Evolutionary conservation across 179 eudicot genomes (phyloP).

Genomic region (Spergularia azorica): DNA sequence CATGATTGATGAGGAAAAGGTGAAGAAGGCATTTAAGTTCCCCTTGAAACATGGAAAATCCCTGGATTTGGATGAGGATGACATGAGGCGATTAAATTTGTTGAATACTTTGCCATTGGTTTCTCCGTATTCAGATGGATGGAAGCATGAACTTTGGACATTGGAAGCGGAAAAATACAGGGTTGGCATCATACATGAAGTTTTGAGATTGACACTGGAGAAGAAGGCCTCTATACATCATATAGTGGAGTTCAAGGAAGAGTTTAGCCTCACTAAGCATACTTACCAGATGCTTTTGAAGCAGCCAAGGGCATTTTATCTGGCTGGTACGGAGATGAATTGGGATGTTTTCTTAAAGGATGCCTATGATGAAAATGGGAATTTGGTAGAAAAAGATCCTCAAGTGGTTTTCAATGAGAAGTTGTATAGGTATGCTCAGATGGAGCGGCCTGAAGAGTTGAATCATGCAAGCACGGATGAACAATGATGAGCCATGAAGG

Average conservation of each 20-base stretch:
- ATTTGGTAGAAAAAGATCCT: conserved; percentile 74
- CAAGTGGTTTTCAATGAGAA: conserved; percentile 71
- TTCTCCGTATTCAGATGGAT: conserved; percentile 93
- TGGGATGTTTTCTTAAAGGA: conserved; percentile 87
- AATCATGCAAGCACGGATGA: background rate
- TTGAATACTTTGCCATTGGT: conserved; percentile 85
- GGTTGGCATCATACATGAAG: conserved; percentile 87
- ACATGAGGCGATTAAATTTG: conserved; percentile 56
- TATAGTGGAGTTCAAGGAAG: conserved; percentile 96
- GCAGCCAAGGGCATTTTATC: conserved; percentile 78
- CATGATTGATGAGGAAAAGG: conserved; percentile 76
- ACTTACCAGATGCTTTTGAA: conserved; percentile 88
- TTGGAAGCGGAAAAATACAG: conserved; percentile 92
- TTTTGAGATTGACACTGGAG: conserved; percentile 94
- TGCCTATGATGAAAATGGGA: conserved; percentile 75
- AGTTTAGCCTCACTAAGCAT: conserved; percentile 90
- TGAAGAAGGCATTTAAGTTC: conserved; percentile 65
- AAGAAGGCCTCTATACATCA: conserved; percentile 95
- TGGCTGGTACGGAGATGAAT: conserved; percentile 99
- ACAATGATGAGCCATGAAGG: background rate
- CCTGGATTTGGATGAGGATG: conserved; percentile 69
- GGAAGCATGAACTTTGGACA: conserved; percentile 68
- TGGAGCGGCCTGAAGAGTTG: conserved; percentile 45
- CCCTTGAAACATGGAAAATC: conserved; percentile 65
- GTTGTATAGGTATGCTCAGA: conserved; percentile 57